phyloP scores from a whole-genome alignment of 2,329 filamentous ascomycete genomes.

The Ramularia collo-cygni region DNA sequence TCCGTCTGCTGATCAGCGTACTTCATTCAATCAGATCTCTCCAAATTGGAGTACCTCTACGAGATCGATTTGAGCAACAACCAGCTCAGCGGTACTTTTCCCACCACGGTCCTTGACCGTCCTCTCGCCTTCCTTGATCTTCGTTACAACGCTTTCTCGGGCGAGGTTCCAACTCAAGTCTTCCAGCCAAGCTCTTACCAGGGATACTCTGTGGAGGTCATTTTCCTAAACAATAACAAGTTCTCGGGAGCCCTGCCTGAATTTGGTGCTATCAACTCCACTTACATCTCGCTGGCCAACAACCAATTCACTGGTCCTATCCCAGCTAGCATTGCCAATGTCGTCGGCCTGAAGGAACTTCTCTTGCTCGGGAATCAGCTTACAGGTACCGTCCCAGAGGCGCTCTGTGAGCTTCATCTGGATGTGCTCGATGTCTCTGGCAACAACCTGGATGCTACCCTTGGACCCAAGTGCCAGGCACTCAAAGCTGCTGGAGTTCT shows the following conservation, averaged over 20 bases:
- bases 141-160: constrained; percentile 11
- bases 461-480: constrained; percentile 10
- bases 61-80: constrained; percentile 15
- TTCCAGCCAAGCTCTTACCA: constrained; percentile 9
- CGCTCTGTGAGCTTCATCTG: constrained; percentile 10
- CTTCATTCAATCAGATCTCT: constrained; percentile 1
- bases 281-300: constrained; percentile 8
- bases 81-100: constrained; percentile 5
- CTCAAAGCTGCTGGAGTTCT: constrained; percentile 5
- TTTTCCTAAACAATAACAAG: constrained; percentile 13
- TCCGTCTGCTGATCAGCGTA: too few species aligned
- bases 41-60: constrained; percentile 6
- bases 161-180: constrained; percentile 5
- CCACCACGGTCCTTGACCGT: constrained; percentile 3
- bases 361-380: constrained; percentile 9
- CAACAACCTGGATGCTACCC: constrained; percentile 7
- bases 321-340: constrained; percentile 7
- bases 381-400: constrained; percentile 9
- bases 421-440: constrained; percentile 9
- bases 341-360: constrained; percentile 5
- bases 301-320: constrained; percentile 11
- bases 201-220: constrained; percentile 8
- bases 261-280: constrained; percentile 2
- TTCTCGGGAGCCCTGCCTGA: constrained; percentile 13
- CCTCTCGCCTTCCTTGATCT: constrained; percentile 11